These are phyloP conservation scores for Blastomyces silverae DNA, from an alignment of 2,329 filamentous ascomycete species.

Conservation along the genomic window DNA sequence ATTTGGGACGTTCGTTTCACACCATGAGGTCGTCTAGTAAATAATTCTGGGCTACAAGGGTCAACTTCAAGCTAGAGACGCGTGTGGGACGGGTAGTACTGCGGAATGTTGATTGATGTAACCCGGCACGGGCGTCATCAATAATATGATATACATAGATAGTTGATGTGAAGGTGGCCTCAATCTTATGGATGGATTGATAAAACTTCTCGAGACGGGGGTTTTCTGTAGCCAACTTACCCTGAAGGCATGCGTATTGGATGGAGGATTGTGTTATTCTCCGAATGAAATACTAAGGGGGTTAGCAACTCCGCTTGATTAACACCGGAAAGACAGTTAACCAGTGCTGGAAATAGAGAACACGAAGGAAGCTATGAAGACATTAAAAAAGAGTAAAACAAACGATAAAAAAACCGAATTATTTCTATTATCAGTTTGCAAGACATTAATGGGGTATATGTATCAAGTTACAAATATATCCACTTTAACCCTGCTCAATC, in stretches of 20 bases:
- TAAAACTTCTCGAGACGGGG: no score
- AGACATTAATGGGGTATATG: slow-evolving; percentile 2
- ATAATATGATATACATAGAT: no score
- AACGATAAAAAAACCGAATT: not conserved
- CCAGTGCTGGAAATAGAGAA: not conserved
- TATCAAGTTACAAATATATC: slow-evolving; percentile 10
- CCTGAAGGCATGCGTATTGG: no score
- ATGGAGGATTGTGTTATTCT: no score
- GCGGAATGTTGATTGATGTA: not conserved
- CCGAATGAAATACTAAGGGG: no score
- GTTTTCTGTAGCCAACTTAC: no score
- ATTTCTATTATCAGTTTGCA: slow-evolving; percentile 15
- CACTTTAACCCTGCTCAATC: slow-evolving; percentile 42
- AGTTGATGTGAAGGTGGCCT: no score
- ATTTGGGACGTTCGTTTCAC: not conserved
- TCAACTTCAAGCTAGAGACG: not conserved
- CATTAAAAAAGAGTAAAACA: not conserved
- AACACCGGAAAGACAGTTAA: not conserved
- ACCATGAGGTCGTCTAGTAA: not conserved
- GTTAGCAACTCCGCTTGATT: not conserved
- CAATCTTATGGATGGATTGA: no score
- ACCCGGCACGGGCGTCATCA: not conserved
- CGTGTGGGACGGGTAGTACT: not conserved
- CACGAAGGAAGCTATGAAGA: not conserved
- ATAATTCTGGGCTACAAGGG: not conserved